Conservation (phyloP, 441 rosid species). For the Brassica hybrid region DNA sequence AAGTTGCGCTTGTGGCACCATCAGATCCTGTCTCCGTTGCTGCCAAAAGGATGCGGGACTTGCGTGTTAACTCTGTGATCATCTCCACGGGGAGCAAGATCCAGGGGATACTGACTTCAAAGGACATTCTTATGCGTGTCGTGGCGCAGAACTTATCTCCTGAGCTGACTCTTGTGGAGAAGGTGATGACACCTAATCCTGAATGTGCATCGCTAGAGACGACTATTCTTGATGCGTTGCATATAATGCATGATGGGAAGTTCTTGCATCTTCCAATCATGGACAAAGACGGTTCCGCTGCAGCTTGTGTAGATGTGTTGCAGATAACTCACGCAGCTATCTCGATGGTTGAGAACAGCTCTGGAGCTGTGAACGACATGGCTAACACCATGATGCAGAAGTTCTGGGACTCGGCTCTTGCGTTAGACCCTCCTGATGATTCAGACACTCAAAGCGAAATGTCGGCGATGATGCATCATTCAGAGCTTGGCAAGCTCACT, state of each 20-base stretch:
- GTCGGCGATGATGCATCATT: constrained; percentile 69
- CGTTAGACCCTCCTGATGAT: constrained; percentile 82
- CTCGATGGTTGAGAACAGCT: constrained; percentile 81
- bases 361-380: constrained; percentile 84
- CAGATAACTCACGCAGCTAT: constrained; percentile 92
- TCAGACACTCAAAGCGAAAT: constrained; percentile 79
- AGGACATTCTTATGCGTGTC: constrained; percentile 94
- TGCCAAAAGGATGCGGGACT: constrained; percentile 82
- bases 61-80: constrained; percentile 76
- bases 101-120: constrained; percentile 90
- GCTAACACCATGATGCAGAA: constrained; percentile 94
- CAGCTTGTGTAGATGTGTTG: constrained; percentile 80
- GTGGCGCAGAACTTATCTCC: constrained; percentile 96
- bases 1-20: constrained; percentile 71
- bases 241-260: constrained; percentile 89
- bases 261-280: constrained; percentile 87
- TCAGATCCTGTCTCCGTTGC: constrained; percentile 91
- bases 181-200: constrained; percentile 90
- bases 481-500: constrained; percentile 56
- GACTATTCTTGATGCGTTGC: constrained; percentile 85
- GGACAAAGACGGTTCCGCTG: constrained; percentile 75
- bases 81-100: constrained; percentile 64
- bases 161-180: constrained; percentile 82
- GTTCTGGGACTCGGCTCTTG: constrained; percentile 94
- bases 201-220: constrained; percentile 79